Base-by-base conservation (phyloP, 1,284 basidiomycete species). In the Testicularia cyperi region DNA sequence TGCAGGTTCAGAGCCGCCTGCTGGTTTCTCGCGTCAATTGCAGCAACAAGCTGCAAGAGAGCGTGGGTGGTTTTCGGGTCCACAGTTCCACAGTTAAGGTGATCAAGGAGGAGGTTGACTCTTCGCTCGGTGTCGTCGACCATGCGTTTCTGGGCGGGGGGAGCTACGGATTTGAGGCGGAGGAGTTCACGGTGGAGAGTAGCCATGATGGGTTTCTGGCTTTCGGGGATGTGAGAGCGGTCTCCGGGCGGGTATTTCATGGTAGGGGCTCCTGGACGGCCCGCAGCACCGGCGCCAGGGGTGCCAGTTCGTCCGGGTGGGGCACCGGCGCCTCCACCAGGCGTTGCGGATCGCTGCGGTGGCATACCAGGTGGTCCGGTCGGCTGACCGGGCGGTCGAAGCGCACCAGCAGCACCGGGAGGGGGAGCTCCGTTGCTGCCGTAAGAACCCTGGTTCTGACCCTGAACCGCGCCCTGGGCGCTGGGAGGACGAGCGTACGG, bases 231-330 rank as follows among this genome's bases (percentile, higher is more conserved):
- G 78, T 96, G 94, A 22, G 83, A 85, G 25, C 92, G 83, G 77
- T 97, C 92, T 46, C 92, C 92, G 30, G 86, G 82, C 90, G 90
- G 90, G 79, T 92, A 92, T 79, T 91, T 90, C 18, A 88, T 69
- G 32, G 78, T 77, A 7, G 77, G 64, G 8, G 58, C 58, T 9
- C 57, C 47, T 41, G 54, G 58, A 22, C 51, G 49, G n/a, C n/a
- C n/a, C n/a, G n/a, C n/a, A n/a, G n/a, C n/a, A n/a, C n/a, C n/a
- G 29, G 53, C 47, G 9, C 53, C 68, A 22, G 68, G 65, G 3
- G 70, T 70, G 25, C 34, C 44, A 21, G 57, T 56, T 22, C 68
- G 60, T 14, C 18, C 33, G 16, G 69, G 48, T 5, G 70, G 71
- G 19, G 72, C 68, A 18, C 73, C 73, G 24, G 65, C 70, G 9